phyloP scores from a whole-genome alignment of 805 yeast genomes.

The Nakazawaea laoshanensis region DNA sequence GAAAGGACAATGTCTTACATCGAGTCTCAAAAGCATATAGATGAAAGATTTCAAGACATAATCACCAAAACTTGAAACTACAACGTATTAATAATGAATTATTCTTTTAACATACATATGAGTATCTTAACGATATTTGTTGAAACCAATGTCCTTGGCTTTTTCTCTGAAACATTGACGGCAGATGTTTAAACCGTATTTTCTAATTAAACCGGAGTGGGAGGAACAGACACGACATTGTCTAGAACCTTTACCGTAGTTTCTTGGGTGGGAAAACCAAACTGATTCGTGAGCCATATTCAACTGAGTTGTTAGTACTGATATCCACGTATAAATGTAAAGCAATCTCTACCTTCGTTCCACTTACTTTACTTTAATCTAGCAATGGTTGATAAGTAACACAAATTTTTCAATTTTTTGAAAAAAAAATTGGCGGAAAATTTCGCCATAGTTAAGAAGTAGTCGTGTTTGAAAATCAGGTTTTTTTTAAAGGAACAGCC shows the following conservation, averaged over 20 bases:
- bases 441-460: no score
- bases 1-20: slow-evolving; percentile 68
- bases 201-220: slow-evolving; percentile 99
- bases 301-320: slow-evolving; percentile 20
- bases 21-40: slow-evolving; percentile 56
- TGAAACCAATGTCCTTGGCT: slow-evolving; percentile 98
- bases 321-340: no score
- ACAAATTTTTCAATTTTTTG: no score
- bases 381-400: no score
- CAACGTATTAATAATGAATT: not conserved
- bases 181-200: slow-evolving; percentile 98
- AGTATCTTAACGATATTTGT: slow-evolving; percentile 83
- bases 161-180: slow-evolving; percentile 99
- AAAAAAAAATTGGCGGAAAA: no score
- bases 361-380: no score
- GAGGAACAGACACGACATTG: slow-evolving; percentile 99
- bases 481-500: no score
- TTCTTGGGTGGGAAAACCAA: slow-evolving; percentile 99
- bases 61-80: not conserved
- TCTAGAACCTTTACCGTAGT: slow-evolving; percentile 99
- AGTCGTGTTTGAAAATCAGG: no score
- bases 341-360: no score
- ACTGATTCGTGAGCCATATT: slow-evolving; percentile 99
- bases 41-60: slow-evolving; percentile 58
- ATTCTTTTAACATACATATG: no score